These are phyloP conservation scores for Leucosporidium scottii DNA, from an alignment of 768 basidiomycete species.

Conservation along the genomic window DNA sequence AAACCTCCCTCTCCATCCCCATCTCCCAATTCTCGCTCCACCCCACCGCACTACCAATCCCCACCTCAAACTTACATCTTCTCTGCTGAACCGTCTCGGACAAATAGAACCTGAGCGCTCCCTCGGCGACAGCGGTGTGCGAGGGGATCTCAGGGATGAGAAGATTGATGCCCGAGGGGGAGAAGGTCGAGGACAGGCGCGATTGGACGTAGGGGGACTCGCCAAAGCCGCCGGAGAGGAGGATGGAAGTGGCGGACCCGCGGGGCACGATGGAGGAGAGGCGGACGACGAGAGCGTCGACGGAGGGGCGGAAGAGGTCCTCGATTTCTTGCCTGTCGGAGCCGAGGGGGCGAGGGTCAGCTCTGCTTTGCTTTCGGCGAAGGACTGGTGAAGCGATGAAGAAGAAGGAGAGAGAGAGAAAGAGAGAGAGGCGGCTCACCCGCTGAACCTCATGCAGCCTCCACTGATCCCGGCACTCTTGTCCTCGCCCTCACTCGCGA, in stretches of 20 bases:
- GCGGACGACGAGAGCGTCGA: conserved; percentile 13
- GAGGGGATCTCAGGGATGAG: conserved; percentile 21
- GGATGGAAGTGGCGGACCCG: neutral
- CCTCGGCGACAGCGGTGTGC: conserved; percentile 14
- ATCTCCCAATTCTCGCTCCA: neutral
- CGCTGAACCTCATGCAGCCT: conserved; percentile 7
- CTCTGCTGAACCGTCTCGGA: neutral
- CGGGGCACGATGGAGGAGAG: conserved; percentile 10
- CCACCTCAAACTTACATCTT: neutral
- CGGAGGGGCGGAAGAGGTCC: neutral
- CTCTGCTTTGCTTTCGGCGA: no score
- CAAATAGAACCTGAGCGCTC: conserved; percentile 16
- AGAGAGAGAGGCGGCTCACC: neutral
- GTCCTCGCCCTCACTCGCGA: conserved; percentile 7
- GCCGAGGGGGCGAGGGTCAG: neutral
- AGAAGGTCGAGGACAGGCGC: conserved; percentile 2
- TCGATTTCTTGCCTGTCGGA: conserved; percentile 13
- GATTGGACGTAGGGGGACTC: conserved; percentile 24
- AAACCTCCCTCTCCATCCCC: conserved; percentile 2
- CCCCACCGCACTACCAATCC: conserved; percentile 15
- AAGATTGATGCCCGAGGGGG: neutral
- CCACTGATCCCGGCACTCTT: conserved; percentile 5
- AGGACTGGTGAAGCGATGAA: no score
- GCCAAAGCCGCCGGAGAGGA: conserved; percentile 26
- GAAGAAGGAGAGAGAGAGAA: no score